Conservation (phyloP, 2,329 filamentous ascomycete genomes). For the Boeremia lycopersici region DNA sequence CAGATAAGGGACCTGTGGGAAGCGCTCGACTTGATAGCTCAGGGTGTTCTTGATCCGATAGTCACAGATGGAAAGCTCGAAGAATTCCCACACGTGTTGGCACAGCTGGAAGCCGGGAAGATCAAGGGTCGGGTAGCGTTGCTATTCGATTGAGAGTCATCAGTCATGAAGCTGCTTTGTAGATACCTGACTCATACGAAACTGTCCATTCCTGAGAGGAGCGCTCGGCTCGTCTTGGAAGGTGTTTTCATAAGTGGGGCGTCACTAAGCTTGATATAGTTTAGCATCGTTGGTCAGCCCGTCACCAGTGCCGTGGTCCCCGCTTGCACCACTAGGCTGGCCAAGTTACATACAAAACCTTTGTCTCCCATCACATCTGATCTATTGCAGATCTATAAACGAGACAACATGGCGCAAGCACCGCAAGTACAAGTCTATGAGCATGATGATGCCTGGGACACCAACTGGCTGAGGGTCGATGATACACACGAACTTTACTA, state of each 20-base stretch:
- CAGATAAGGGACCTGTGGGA: conserved; percentile 25
- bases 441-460: conserved; percentile 45
- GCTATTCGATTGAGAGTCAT: conserved; percentile 8
- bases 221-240: conserved; percentile 6
- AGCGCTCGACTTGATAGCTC: conserved; percentile 21
- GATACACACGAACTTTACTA: conserved; percentile 47
- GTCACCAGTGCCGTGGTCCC: not conserved
- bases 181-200: not conserved
- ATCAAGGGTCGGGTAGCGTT: conserved; percentile 24
- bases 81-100: conserved; percentile 25
- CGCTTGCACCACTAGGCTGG: conserved; percentile 3
- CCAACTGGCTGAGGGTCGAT: conserved; percentile 40
- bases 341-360: conserved; percentile 2
- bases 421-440: conserved; percentile 32
- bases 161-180: not conserved
- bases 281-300: not conserved
- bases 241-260: conserved; percentile 9
- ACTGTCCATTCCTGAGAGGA: not conserved
- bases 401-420: conserved; percentile 19
- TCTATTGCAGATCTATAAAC: not conserved
- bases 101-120: conserved; percentile 23
- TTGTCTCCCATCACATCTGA: not conserved
- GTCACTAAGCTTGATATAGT: not conserved
- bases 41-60: conserved; percentile 24
- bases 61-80: conserved; percentile 25